A percentile compares a stretch with the other conserved stretches of the same genome.
phyloP scores from a whole-genome alignment of 257 asterid species.

The Verbascum thapsus region DNA sequence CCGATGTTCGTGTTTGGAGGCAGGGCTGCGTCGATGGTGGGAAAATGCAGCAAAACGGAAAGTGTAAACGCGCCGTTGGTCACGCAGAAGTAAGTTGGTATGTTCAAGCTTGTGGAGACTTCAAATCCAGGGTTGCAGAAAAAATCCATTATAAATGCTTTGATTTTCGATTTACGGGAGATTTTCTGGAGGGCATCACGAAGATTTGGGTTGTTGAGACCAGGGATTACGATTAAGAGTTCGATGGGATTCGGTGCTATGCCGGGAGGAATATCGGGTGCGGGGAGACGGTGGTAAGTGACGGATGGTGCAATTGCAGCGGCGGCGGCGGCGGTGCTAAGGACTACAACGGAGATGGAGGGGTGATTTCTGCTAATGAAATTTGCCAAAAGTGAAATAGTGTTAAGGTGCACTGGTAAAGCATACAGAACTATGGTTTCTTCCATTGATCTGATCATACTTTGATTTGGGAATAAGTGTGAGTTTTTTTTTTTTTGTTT shows the following conservation, averaged over 20 bases:
- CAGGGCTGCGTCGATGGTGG: conserved; percentile 28
- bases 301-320: conserved; percentile 32
- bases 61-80: conserved; percentile 32
- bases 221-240: conserved; percentile 39
- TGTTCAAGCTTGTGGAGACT: conserved; percentile 30
- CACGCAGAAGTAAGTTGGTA: conserved; percentile 42
- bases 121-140: conserved; percentile 40
- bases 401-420: conserved; percentile 33
- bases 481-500: too few relatives aligned
- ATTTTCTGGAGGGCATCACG: conserved; percentile 33
- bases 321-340: conserved; percentile 31
- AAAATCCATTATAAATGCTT: conserved; percentile 42
- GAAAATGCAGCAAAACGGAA: conserved; percentile 26
- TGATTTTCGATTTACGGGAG: conserved; percentile 28
- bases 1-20: conserved; percentile 20
- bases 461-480: too few relatives aligned
- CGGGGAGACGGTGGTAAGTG: conserved; percentile 40
- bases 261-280: conserved; percentile 24
- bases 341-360: conserved; percentile 26
- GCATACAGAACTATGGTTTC: conserved; percentile 35
- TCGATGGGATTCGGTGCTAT: conserved; percentile 22
- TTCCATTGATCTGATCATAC: conserved; percentile 35
- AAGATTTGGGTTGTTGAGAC: conserved; percentile 39
- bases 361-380: conserved; percentile 46
- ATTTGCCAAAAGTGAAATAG: conserved; percentile 27